Conservation (phyloP, 2,329 filamentous ascomycete species). For the Zymoseptoria brevis region DNA sequence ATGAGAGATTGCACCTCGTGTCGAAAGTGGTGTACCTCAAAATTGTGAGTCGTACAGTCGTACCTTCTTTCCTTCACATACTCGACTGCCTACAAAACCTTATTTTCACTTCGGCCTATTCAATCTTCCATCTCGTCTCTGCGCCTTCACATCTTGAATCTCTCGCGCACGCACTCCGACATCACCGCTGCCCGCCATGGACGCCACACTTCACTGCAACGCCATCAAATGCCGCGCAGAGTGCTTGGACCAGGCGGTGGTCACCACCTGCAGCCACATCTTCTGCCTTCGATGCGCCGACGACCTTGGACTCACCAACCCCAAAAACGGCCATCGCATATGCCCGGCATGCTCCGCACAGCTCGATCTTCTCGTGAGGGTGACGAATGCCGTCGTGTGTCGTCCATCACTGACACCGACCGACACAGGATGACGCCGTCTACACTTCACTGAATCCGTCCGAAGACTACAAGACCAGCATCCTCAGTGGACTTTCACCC, state of each 20-base stretch:
- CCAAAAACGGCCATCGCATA: conserved; percentile 44
- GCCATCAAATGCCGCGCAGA: conserved; percentile 64
- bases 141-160: not conserved
- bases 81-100: not conserved
- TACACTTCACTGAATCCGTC: conserved; percentile 64
- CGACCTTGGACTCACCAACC: conserved; percentile 50
- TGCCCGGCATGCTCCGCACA: conserved; percentile 71
- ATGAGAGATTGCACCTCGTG: not conserved
- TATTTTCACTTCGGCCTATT: not conserved
- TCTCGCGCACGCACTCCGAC: not conserved
- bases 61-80: not conserved
- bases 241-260: conserved; percentile 63
- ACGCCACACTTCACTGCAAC: conserved; percentile 71
- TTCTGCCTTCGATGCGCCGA: conserved; percentile 73
- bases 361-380: conserved; percentile 49
- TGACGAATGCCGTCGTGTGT: not conserved
- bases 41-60: not conserved
- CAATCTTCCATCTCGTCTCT: not conserved
- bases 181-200: conserved; percentile 47
- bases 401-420: not conserved
- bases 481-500: conserved; percentile 75
- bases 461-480: conserved; percentile 83
- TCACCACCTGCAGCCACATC: conserved; percentile 88
- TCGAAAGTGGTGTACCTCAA: not conserved
- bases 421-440: conserved; percentile 58